Conservation (phyloP, 768 basidiomycete species). For the Suillus subaureus region DNA sequence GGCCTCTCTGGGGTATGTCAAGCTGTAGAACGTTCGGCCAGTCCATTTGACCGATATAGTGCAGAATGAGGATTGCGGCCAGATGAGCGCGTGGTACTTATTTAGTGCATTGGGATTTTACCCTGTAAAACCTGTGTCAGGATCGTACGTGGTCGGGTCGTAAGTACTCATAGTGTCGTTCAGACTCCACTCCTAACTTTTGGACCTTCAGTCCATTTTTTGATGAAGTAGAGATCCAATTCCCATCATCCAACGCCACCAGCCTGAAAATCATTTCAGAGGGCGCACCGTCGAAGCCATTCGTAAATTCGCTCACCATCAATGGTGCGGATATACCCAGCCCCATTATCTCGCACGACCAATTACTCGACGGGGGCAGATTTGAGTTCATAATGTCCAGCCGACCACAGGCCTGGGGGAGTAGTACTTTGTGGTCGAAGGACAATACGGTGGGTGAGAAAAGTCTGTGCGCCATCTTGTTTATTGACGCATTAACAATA, state of each 20-base stretch:
- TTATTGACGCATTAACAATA: background rate
- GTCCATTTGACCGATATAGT: background rate
- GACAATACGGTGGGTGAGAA: background rate
- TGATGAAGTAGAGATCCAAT: slow-evolving; percentile 52
- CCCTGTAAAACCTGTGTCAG: slow-evolving; percentile 80
- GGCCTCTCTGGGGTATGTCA: slow-evolving; percentile 71
- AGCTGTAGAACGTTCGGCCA: background rate
- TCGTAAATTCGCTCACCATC: slow-evolving; percentile 59
- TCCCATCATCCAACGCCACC: slow-evolving; percentile 42
- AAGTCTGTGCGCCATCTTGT: background rate
- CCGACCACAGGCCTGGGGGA: slow-evolving; percentile 47
- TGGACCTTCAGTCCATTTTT: slow-evolving; percentile 46
- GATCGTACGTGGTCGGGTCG: slow-evolving; percentile 77
- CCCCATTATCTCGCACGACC: slow-evolving; percentile 62
- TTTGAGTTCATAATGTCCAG: slow-evolving; percentile 70
- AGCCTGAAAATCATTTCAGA: slow-evolving; percentile 53
- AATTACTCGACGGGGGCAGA: slow-evolving; percentile 58
- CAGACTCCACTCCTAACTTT: background rate
- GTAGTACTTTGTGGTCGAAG: slow-evolving; percentile 17
- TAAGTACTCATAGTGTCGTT: slow-evolving; percentile 34
- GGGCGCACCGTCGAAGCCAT: slow-evolving; percentile 61
- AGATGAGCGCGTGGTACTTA: slow-evolving; percentile 90
- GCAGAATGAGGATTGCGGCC: slow-evolving; percentile 88
- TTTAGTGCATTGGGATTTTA: slow-evolving; percentile 86
- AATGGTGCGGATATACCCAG: slow-evolving; percentile 46